Conservation (phyloP, 2,329 filamentous ascomycete genomes). For the Lecanicillium sp. region DNA sequence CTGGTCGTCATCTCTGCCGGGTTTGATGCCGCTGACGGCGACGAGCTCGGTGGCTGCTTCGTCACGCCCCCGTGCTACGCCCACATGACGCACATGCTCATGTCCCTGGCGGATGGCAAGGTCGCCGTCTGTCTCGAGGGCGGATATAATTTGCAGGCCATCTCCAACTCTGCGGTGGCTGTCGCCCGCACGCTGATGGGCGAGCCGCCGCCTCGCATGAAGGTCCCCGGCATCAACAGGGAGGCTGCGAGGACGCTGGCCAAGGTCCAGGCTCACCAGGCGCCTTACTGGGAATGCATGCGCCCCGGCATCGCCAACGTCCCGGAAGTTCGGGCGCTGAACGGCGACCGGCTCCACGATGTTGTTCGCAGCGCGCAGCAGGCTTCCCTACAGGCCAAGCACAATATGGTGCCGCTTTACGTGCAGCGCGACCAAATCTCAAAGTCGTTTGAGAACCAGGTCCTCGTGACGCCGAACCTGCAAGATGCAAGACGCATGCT, state of each 20-base stretch:
- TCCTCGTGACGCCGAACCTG: conserved; percentile 72
- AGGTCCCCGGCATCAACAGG: conserved; percentile 50
- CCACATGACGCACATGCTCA: conserved; percentile 99
- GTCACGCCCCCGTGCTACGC: conserved; percentile 89
- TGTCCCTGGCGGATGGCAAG: conserved; percentile 86
- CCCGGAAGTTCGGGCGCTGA: conserved; percentile 43
- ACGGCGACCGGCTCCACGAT: conserved; percentile 65
- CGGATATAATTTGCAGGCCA: conserved; percentile 89
- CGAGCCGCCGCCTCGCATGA: conserved; percentile 68
- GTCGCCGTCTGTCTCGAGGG: conserved; percentile 91
- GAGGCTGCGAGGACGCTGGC: conserved; percentile 52
- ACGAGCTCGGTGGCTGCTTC: conserved; percentile 87
- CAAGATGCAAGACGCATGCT: conserved; percentile 62
- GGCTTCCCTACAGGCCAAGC: conserved; percentile 61
- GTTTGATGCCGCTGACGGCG: conserved; percentile 91
- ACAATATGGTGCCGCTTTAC: conserved; percentile 73
- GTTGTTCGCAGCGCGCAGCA: conserved; percentile 73
- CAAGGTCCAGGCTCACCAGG: conserved; percentile 54
- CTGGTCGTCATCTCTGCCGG: conserved; percentile 92
- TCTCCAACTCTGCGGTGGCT: conserved; percentile 85
- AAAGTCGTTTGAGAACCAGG: conserved; percentile 78
- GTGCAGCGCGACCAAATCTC: conserved; percentile 69
- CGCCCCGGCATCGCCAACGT: conserved; percentile 58
- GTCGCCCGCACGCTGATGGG: conserved; percentile 94
- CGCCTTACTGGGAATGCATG: conserved; percentile 83